These are phyloP conservation scores for Curvularia sp. DNA, from an alignment of 2,329 filamentous ascomycete genomes.

Conservation along the genomic window DNA sequence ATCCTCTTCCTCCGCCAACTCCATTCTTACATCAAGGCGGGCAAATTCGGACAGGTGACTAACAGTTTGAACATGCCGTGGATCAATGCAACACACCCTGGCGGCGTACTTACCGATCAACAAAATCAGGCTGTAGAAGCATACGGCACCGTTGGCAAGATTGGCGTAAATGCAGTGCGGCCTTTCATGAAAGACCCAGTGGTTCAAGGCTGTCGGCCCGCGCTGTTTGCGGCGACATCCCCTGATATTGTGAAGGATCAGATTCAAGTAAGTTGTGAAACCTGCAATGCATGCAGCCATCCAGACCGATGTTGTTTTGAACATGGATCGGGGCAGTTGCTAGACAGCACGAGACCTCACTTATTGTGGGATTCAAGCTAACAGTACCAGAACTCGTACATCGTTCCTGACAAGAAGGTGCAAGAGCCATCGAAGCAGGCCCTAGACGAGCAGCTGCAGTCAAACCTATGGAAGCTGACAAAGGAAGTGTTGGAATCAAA, in stretches of 20 bases:
- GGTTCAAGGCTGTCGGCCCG: constrained; percentile 57
- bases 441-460: constrained; percentile 53
- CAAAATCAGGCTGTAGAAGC: constrained; percentile 59
- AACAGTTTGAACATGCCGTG: constrained; percentile 53
- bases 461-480: constrained; percentile 57
- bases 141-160: constrained; percentile 57
- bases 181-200: constrained; percentile 61
- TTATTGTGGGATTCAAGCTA: neutral
- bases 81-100: constrained; percentile 61
- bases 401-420: constrained; percentile 60
- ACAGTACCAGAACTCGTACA: constrained; percentile 52
- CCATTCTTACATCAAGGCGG: constrained; percentile 46
- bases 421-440: constrained; percentile 54
- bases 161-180: constrained; percentile 53
- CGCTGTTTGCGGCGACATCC: constrained; percentile 59
- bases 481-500: constrained; percentile 56
- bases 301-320: neutral
- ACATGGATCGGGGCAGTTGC: no score
- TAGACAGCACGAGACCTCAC: no score
- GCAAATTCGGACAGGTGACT: constrained; percentile 37
- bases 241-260: constrained; percentile 54
- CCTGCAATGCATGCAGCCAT: neutral
- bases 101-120: constrained; percentile 58
- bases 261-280: constrained; percentile 39
- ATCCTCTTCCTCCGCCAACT: constrained; percentile 57